Percentiles rank a stretch among this genome's conserved stretches.
Conservation (phyloP, 2,329 filamentous ascomycete genomes). For the Arthrobotrys sinensis region DNA sequence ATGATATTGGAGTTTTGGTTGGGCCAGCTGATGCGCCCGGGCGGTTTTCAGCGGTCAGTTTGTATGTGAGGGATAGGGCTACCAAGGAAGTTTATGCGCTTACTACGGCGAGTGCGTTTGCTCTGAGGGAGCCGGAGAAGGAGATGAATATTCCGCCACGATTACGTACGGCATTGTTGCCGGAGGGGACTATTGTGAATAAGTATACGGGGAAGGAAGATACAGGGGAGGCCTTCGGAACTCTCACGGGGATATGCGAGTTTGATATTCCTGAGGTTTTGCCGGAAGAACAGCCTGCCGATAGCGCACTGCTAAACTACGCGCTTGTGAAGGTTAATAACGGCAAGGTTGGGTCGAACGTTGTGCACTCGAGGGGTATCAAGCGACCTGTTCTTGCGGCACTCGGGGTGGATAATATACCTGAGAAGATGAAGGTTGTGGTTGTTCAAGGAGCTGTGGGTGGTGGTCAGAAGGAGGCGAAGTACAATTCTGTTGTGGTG, state of each 20-base stretch:
- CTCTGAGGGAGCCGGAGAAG: constrained; percentile 41
- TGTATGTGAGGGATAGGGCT: constrained; percentile 44
- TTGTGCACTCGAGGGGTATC: constrained; percentile 28
- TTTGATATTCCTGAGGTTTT: constrained; percentile 37
- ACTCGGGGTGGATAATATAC: constrained; percentile 17
- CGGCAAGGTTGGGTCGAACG: constrained; percentile 36
- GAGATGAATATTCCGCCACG: constrained; percentile 50
- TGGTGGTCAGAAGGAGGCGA: constrained; percentile 39
- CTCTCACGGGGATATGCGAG: constrained; percentile 45
- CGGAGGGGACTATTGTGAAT: constrained; percentile 50
- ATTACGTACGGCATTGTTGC: constrained; percentile 35
- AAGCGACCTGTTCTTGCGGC: constrained; percentile 12
- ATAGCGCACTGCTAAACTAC: constrained; percentile 45
- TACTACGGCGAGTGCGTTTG: constrained; percentile 49
- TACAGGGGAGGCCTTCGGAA: constrained; percentile 36
- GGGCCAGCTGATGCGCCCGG: constrained; percentile 47
- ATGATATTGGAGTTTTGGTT: constrained; percentile 46
- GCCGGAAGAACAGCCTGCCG: not conserved
- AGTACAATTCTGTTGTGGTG: constrained; percentile 37
- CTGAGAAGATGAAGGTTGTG: constrained; percentile 34
- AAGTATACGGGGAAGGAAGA: constrained; percentile 29
- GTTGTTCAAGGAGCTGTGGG: constrained; percentile 27
- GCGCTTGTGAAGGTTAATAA: constrained; percentile 52
- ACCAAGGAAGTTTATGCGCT: constrained; percentile 37
- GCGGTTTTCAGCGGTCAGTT: constrained; percentile 38